Conservation (phyloP, 305 asterid species). For the Fraxinus baroniana region DNA sequence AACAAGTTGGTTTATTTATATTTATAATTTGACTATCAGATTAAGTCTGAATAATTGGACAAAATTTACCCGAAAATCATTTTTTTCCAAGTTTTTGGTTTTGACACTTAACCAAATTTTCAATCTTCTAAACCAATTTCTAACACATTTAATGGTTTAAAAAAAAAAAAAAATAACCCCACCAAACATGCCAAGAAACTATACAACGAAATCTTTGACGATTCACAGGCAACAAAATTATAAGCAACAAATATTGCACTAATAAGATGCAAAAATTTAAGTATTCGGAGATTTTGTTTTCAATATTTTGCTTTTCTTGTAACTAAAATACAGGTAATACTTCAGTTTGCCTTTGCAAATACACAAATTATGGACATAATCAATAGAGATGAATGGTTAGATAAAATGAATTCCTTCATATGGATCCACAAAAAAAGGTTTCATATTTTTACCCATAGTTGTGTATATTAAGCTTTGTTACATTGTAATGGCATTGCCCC, state of each 20-base stretch:
- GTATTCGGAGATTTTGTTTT: background rate
- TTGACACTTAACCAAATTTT: no score
- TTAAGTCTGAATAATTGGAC: no score
- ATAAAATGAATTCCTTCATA: background rate
- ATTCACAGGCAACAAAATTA: background rate
- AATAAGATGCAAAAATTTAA: background rate
- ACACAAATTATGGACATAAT: background rate
- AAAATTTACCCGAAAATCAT: no score
- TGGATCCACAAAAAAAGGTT: background rate
- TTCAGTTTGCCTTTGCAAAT: background rate
- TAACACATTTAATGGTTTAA: background rate
- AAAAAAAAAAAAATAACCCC: background rate
- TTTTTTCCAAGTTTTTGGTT: no score
- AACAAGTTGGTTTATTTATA: no score
- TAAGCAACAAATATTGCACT: background rate
- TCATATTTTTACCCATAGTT: background rate
- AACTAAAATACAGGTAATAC: background rate
- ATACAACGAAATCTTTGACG: background rate
- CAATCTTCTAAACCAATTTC: no score
- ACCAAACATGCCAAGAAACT: background rate
- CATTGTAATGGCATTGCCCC: background rate
- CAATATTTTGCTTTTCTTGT: background rate
- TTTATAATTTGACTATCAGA: no score
- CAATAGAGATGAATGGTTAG: background rate
- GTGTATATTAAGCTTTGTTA: background rate